Percentiles rank a stretch among this genome's conserved stretches.
These are phyloP conservation scores for Colletotrichum tabaci DNA, from an alignment of 2,329 filamentous ascomycete species.

Conservation along the genomic window DNA sequence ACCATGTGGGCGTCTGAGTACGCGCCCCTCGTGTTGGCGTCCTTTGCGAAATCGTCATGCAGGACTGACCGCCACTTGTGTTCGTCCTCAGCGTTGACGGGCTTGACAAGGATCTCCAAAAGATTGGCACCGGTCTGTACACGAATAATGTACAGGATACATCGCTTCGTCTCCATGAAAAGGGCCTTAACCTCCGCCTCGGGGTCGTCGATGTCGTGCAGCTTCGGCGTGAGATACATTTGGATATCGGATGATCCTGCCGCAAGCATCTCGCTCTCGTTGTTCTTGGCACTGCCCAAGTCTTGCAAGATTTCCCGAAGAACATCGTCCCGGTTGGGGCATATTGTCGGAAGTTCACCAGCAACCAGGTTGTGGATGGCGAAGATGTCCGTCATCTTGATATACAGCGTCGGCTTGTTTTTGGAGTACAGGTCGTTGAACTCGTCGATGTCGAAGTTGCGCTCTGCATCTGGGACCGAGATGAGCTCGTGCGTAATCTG, in stretches of 20 bases:
- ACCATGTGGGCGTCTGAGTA: slow-evolving; percentile 91
- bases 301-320: slow-evolving; percentile 94
- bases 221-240: slow-evolving; percentile 89
- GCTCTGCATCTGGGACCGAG: slow-evolving; percentile 87
- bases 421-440: slow-evolving; percentile 98
- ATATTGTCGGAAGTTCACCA: slow-evolving; percentile 82
- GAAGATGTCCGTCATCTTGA: slow-evolving; percentile 98
- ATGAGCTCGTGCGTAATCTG: slow-evolving; percentile 85
- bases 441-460: slow-evolving; percentile 97
- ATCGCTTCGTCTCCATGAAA: slow-evolving; percentile 98
- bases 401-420: slow-evolving; percentile 97
- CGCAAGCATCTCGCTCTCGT: slow-evolving; percentile 92
- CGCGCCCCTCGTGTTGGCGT: slow-evolving; percentile 81
- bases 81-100: slow-evolving; percentile 89
- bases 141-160: slow-evolving; percentile 96
- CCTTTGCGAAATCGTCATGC: slow-evolving; percentile 82
- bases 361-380: slow-evolving; percentile 92
- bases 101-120: slow-evolving; percentile 95
- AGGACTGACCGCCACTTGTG: slow-evolving; percentile 88
- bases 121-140: slow-evolving; percentile 93
- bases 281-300: slow-evolving; percentile 94
- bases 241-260: slow-evolving; percentile 91
- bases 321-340: slow-evolving; percentile 85
- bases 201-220: slow-evolving; percentile 92
- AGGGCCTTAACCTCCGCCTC: slow-evolving; percentile 92